Evolutionary conservation across 257 asterid species (phyloP), one percentile per base, ranked within the genome.

Genomic region (Solanum bulbocastanum): DNA sequence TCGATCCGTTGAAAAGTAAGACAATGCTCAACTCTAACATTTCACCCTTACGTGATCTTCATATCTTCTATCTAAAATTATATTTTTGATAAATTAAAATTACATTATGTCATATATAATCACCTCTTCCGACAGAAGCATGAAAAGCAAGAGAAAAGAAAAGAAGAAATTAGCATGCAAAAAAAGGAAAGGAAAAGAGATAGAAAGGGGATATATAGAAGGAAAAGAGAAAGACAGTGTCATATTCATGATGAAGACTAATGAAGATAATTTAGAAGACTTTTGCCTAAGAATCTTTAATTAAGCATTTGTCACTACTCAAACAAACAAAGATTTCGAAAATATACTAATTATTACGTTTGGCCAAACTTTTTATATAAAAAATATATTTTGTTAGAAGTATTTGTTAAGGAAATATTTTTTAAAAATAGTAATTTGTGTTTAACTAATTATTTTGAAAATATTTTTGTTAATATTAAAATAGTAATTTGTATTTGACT

Each of bases 321-420:
- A 87, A 85, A 87, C 82, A 76, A 88, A 87, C 20, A 33, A 88
- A 84, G 89, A 90, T 90, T 89, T 35, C 14, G 62, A 87, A 86
- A 88, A 92, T 91, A 91, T 44, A 44, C 49, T 44, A 44, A 11
- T 86, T 49, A 49, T 49, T 15, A 49, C 15, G 56, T 13, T 44
- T 44, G 16, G 56, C 18, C 2, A 44, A 44, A 44, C 16, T 44
- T 46, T 49, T 15, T 49, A 49, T 14, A 49, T 49, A 12, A 49
- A 46, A 15, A 49, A 46, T 46, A 46, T 44, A 12, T 44, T 12
- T 44, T 44, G 16, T 44, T 44, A 44, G 52, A 44, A 44, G 52
- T 44, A 44, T 12, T 44, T 44, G 52, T 44, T 44, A 44, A 44
- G 12, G 52, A 44, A 44, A 44, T 44, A 44, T 44, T 44, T 44